Evolutionary conservation across 495 filamentous ascomycete species (phyloP).

Genomic region (Pseudoneurospora amorphoporcata): DNA sequence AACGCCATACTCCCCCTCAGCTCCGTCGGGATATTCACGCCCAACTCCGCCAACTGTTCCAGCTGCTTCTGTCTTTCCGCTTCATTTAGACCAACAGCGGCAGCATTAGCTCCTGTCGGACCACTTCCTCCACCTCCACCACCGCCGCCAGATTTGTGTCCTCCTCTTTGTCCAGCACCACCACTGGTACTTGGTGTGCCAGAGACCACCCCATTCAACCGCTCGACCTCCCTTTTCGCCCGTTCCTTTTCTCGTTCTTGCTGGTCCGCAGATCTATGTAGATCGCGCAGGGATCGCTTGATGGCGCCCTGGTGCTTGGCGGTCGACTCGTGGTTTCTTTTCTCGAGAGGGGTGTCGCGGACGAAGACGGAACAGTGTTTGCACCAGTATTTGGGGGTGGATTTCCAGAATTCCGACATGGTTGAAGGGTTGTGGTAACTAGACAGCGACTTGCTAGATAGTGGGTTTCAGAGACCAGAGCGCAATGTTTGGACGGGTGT

Average conservation of each 20-base stretch:
- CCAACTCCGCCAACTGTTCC: conserved; percentile 78
- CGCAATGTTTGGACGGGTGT: not conserved
- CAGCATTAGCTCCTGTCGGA: conserved; percentile 6
- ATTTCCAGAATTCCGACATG: conserved; percentile 99
- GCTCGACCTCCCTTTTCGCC: conserved; percentile 76
- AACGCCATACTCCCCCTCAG: conserved; percentile 71
- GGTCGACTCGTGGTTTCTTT: conserved; percentile 82
- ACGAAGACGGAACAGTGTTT: conserved; percentile 92
- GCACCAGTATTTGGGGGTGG: conserved; percentile 94
- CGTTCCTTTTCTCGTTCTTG: conserved; percentile 67
- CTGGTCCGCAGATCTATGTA: conserved; percentile 71
- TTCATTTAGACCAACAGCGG: conserved; percentile 31
- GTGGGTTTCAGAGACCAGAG: not conserved
- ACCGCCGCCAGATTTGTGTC: not conserved
- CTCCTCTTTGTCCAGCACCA: conserved; percentile 1
- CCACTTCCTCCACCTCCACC: not conserved
- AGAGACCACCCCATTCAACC: conserved; percentile 67
- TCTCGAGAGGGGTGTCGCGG: conserved; percentile 83
- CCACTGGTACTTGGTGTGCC: not conserved
- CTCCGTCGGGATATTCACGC: conserved; percentile 74
- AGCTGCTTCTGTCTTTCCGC: conserved; percentile 76
- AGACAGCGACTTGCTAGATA: not conserved
- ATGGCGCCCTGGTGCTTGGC: conserved; percentile 77
- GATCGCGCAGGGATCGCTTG: conserved; percentile 80
- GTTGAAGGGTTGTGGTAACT: not conserved